Base-by-base conservation (phyloP, 352 stramenopile species). In the Hyaloperonospora brassicae region DNA sequence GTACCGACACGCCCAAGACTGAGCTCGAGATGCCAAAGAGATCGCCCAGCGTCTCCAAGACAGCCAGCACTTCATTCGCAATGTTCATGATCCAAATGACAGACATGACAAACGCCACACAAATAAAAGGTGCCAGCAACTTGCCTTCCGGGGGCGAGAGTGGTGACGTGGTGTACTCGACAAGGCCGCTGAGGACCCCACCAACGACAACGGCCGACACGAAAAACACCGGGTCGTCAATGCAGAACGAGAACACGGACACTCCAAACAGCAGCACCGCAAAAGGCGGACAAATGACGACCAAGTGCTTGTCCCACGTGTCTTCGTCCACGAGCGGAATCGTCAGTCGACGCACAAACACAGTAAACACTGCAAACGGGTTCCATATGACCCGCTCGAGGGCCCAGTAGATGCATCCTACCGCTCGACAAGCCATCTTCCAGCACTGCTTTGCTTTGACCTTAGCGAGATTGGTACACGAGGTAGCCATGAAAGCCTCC, bases 41-140 rank as follows among this genome's bases (percentile, higher is more conserved):
- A 2, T 70, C 61, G 10, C 84, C 81, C 10, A 94, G 65, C 5
- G 83, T 79, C 62, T 92, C 72, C 35, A 92, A 62, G 2, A 92
- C 68, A 12, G 68, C 72, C 11, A 92, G 72, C 1, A 88, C 78
- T 59, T 92, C 81, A 31, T 86, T 79, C 6, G 81, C 81, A 45
- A 92, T 88, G 21, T 85, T 88, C 79, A 89, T 89, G 60, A 92
- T 92, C 81, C 81, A 92, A 51, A 89, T 73, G 38, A 92, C 76
- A 2, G 81, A 92, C 79, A 92, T 92, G 22, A 82, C 68, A 46
- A 92, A 92, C 13, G 73, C 81, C n/a, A 88, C 55, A 25, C 60
- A 76, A 34, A 92, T 70, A 23, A 84, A 88, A 35, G 79, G 76
- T 4, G 69, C 66, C 10, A 89, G 50, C 5, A 57, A 50, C 45